These are phyloP conservation scores for Xylariaceae sp. DNA, from an alignment of 2,329 filamentous ascomycete genomes.

Conservation along the genomic window DNA sequence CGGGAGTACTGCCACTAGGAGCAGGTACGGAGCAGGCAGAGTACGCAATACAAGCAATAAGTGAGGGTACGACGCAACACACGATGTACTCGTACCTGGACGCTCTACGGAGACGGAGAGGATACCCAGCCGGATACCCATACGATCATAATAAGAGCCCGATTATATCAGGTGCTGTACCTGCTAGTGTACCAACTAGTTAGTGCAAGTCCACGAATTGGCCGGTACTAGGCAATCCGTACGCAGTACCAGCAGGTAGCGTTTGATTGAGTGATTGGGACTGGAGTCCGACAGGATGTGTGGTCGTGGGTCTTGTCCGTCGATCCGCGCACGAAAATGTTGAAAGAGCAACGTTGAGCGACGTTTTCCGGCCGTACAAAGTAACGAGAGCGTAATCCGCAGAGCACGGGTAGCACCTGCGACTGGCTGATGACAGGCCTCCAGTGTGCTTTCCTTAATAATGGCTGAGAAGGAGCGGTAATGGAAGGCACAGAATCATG, in stretches of 20 bases:
- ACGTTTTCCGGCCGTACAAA: constrained; percentile 18
- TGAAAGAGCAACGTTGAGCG: constrained; percentile 9
- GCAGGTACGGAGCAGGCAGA: no score
- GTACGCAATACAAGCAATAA: no score
- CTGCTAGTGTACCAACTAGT: constrained; percentile 1
- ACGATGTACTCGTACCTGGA: no score
- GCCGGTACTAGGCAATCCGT: not conserved
- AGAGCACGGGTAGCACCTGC: not conserved
- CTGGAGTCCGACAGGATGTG: not conserved
- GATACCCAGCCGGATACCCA: not conserved
- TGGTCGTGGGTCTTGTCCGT: constrained; percentile 19
- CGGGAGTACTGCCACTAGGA: no score
- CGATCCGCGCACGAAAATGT: constrained; percentile 12
- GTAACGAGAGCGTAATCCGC: not conserved
- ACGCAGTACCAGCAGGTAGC: not conserved
- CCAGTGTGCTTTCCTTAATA: not conserved
- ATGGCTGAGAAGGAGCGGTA: not conserved
- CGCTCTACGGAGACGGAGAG: not conserved
- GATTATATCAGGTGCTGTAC: constrained; percentile 1
- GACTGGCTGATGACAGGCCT: not conserved
- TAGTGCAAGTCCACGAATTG: constrained; percentile 2
- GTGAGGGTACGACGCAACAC: no score
- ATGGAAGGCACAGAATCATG: no score
- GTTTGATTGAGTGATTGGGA: constrained; percentile 12
- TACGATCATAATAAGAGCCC: not conserved